Evolutionary conservation across 208 protist species (phyloP).

Genomic region (Leishmania braziliensis): DNA sequence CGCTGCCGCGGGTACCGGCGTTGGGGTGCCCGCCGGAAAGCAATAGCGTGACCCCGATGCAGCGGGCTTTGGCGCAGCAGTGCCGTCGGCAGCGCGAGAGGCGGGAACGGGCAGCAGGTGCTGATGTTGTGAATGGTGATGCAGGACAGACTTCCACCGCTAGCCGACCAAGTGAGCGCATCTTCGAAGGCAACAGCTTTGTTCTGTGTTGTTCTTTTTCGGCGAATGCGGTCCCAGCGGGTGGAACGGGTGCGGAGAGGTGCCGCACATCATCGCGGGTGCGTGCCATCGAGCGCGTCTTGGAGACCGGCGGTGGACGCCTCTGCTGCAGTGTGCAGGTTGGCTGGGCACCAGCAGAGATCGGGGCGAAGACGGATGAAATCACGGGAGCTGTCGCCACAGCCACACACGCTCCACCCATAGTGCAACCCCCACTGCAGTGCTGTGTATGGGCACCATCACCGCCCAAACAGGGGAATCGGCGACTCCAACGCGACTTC

Average conservation of each 20-base stretch:
- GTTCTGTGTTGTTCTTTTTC: neutral
- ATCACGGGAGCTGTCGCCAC: neutral
- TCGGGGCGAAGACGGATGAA: neutral
- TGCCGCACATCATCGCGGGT: neutral
- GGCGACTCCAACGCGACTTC: neutral
- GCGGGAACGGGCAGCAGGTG: neutral
- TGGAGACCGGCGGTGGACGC: slow-evolving; percentile 10
- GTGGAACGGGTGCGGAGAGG: neutral
- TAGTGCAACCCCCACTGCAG: neutral
- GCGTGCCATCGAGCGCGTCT: slow-evolving; percentile 6
- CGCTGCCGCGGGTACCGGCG: neutral
- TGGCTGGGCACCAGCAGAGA: neutral
- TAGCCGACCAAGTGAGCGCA: neutral
- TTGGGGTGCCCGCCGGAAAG: neutral
- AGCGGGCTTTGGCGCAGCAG: slow-evolving; percentile 19
- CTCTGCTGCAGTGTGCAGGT: slow-evolving; percentile 1
- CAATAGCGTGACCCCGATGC: neutral
- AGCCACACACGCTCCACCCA: neutral
- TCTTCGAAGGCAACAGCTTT: neutral
- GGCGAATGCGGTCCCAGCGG: neutral
- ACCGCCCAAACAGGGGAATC: neutral
- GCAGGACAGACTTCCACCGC: no score
- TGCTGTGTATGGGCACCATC: neutral
- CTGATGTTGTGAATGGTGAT: neutral
- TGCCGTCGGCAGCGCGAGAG: slow-evolving; percentile 20